These are phyloP conservation scores for Carex parvula DNA, from an alignment of 176 grass and related monocot genomes.

Conservation along the genomic window DNA sequence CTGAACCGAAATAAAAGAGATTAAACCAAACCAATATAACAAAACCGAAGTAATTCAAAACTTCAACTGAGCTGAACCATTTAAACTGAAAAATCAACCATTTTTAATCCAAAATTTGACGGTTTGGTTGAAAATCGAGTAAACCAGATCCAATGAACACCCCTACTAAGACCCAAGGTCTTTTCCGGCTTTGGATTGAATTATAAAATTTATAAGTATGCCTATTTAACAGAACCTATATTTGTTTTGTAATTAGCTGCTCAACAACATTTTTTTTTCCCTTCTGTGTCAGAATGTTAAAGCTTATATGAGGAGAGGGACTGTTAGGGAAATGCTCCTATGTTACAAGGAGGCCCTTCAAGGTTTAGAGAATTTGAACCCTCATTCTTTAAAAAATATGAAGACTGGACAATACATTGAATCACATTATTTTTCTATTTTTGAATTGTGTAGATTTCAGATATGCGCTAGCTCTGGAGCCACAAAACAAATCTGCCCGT, in stretches of 20 bases:
- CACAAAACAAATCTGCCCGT: conserved; percentile 90
- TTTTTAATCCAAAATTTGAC: no score
- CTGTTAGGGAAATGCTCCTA: conserved; percentile 62
- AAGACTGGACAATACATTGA: conserved; percentile 23
- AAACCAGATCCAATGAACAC: no score
- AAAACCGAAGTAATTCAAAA: no score
- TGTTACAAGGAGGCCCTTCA: conserved; percentile 83
- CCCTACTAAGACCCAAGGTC: background rate
- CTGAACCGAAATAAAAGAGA: no score
- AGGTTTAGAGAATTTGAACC: conserved; percentile 42
- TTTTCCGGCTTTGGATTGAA: conserved; percentile 5
- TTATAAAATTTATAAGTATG: background rate
- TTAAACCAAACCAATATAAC: no score
- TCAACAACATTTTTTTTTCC: conserved; percentile 15
- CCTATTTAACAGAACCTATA: background rate
- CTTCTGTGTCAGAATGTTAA: conserved; percentile 69
- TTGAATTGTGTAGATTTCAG: conserved; percentile 75
- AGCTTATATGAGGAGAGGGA: conserved; percentile 88
- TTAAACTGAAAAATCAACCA: no score
- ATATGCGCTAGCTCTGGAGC: conserved; percentile 73
- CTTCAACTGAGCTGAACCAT: no score
- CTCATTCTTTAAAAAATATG: conserved; percentile 14
- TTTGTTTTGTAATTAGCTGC: conserved; percentile 3
- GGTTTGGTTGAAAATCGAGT: no score
- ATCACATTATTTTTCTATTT: background rate